Evolutionary conservation across 495 filamentous ascomycete species (phyloP), one percentile per base, ranked within the genome.

Genomic region (Aspergillus conjunctus): DNA sequence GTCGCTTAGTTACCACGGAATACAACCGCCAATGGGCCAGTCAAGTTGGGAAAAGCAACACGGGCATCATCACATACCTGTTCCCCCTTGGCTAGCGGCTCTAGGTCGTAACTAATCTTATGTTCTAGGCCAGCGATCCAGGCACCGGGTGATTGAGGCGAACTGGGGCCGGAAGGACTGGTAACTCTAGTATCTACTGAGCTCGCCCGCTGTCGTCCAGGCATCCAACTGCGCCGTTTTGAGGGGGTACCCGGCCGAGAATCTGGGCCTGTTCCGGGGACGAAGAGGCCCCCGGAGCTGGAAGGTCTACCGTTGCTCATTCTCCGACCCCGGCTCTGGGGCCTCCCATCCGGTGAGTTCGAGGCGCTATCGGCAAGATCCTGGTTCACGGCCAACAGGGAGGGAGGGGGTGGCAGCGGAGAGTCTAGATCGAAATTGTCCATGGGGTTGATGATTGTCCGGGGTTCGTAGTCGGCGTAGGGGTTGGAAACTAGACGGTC

Each of bases 41-140:
- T 31, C 32, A 4, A 15, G 49, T 10, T 15, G 21, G 20, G 12
- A 31, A 21, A 15, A 11, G 30, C 6, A 17, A n/a, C 26, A 20
- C n/a, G 39, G 18, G 55, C 17, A 56, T 21, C 20, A 14, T n/a
- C 45, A 57, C 71, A 45, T 76, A 87, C 85, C 76, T 84, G 87
- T 48, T 88, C 85, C 12, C 85, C 85, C 61, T 81, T 77, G 1
- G 78, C 63, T 46, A 92, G 66, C 10, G 80, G 77, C 8, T 78
- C 69, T 10, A 83, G 66, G 64, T 88, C 88, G 54, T 91, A 92
- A 21, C 85, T 79, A 8, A 84, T 77, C 56, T 81, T 84, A 53
- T 79, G 79, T 54, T 77, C 80, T 53, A 80, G 75, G 12, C 79
- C 83, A 15, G 85, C 79, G 54, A 87, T 80, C 89, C 89, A 91